phyloP scores from a whole-genome alignment of 2,329 filamentous ascomycete genomes.

The Neonectria magnoliae region DNA sequence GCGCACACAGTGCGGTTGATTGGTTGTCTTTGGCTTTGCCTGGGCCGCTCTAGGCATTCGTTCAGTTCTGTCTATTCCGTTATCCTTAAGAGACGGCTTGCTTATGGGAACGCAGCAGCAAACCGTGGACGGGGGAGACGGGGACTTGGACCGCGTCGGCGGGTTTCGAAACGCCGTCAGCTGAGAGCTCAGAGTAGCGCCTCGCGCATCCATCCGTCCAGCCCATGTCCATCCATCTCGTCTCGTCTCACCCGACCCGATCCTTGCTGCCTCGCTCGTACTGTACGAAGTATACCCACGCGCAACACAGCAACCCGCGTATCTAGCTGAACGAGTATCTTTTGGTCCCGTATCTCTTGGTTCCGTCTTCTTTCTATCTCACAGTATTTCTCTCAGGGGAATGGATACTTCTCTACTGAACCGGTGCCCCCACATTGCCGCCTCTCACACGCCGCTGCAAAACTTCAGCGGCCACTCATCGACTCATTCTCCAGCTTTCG shows the following conservation, averaged over 20 bases:
- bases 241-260: conserved; percentile 34
- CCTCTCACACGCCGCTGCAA: conserved; percentile 7
- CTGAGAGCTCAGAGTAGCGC: conserved; percentile 38
- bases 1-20: conserved; percentile 31
- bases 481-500: conserved; percentile 13
- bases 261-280: conserved; percentile 8
- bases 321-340: background rate
- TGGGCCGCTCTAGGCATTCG: background rate
- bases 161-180: conserved; percentile 28
- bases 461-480: conserved; percentile 17
- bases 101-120: no score
- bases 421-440: background rate
- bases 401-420: no score
- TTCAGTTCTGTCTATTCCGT: background rate
- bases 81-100: background rate
- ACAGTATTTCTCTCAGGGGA: no score
- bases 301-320: background rate
- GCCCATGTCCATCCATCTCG: conserved; percentile 15
- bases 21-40: background rate
- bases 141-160: background rate
- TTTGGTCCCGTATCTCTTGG: background rate
- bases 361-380: no score
- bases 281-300: background rate
- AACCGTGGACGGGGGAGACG: no score
- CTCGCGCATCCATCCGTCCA: conserved; percentile 17